Evolutionary conservation across 2,329 filamentous ascomycete genomes (phyloP), one percentile per base, ranked within the genome.

Genomic region (Arthroderma sp.): DNA sequence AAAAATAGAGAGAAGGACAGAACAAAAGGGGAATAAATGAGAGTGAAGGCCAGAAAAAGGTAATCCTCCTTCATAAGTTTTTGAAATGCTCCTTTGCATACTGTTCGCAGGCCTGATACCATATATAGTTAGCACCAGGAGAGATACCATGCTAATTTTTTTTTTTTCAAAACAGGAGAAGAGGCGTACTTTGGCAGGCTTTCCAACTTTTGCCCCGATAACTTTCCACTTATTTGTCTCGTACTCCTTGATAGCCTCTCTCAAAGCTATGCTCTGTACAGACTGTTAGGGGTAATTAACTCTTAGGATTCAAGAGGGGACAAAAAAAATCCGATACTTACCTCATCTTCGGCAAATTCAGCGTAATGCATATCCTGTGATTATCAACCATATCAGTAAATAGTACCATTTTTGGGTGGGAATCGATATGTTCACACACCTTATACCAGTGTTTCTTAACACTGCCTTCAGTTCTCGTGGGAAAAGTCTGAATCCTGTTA

Each of bases 401-500:
- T 36, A 40, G 40, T 33, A 7, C 15, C 31, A n/a, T 28, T 8
- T 8, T 10, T 1, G 22, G n/a, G 33, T 37, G 15, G 3, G 15
- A 29, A 30, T 32, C 33, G 28, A n/a, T 11, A 30, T 29, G 7
- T 27, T 29, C 5, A 52, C 67, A 45, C 70, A 86, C 86, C 75
- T 96, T 96, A 67, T 98, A 96, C 89, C 91, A 98, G 64, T 98
- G 91, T 68, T 96, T 98, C 74, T 96, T 98, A 22, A 98, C 91
- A 58, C 88, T 95, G 5, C 91, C 91, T 68, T 98, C 91, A 36
- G 91, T 98, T 57, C 91, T 77, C 27, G 79, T 81, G 7, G 91
- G 89, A 61, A 98, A 98, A 2, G 84, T 88, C 85, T 93, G 53
- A 38, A 46, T 32, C 34, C 10, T 10, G 6, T 43, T 6, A 11